Base-by-base conservation (phyloP, 352 stramenopile species). In the Globisporangium viniferum region DNA sequence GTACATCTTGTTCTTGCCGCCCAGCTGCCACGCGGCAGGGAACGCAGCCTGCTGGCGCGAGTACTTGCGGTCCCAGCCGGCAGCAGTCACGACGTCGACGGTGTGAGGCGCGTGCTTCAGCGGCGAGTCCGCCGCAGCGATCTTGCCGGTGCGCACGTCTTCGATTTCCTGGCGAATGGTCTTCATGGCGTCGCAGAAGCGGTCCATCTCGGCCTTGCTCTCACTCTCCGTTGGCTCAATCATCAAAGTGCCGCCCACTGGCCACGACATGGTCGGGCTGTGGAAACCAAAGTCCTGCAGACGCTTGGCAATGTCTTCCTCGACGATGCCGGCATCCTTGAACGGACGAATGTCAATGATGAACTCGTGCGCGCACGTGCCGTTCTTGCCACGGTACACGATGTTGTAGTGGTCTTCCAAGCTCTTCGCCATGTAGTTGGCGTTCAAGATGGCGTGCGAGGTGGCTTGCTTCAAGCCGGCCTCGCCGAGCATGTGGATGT, bases 271-370 rank as follows among this genome's bases (percentile, higher is more conserved):
- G 27, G 98, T 99, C 22, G 98, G 97, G 58, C 93, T 98, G 82
- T 99, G 98, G 88, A 99, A 99, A 39, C 98, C 97, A 77, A 99
- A 99, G 78, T 99, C 98, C 79, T 99, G 97, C 27, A 99, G 84
- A 69, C 97, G 94, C 84, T 99, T 99, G 56, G 98, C 98, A 22
- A 99, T 96, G 82, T 99, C 97, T 71, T 94, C 86, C 84, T 99
- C 98, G 14, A 97, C 97, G 55, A 99, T 92, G 39, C 97, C 97
- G 61, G 81, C 64, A 5, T 95, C 84, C 89, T 99, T 99, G 73
- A 99, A 97, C 48, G 91, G 94, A 61, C 97, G 92, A 62, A 99
- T 92, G 77, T 99, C 97, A 59, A 99, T 95, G 81, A 99, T 99
- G 77, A 99, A 99, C 85, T 99, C 98, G 81, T 99, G 98, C 46